Evolutionary conservation across 495 filamentous ascomycete genomes (phyloP).

Genomic region (Hypoxylon crocopeplum): DNA sequence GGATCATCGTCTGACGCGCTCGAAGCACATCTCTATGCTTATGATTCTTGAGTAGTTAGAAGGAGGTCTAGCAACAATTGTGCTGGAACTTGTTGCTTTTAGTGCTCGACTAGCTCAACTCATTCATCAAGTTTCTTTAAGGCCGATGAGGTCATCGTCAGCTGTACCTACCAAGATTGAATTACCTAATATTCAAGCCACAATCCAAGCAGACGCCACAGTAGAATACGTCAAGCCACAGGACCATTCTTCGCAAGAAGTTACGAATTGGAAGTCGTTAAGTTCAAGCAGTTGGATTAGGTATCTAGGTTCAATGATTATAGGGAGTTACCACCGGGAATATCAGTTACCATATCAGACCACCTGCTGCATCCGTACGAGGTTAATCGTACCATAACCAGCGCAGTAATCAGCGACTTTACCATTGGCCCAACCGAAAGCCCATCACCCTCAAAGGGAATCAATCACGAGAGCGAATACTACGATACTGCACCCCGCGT

Average conservation of each 20-base stretch:
- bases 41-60: background rate
- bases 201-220: slow-evolving; percentile 7
- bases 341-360: no score
- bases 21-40: slow-evolving; percentile 23
- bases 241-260: no score
- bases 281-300: no score
- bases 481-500: slow-evolving; percentile 25
- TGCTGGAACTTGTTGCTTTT: slow-evolving; percentile 6
- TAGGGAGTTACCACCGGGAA: no score
- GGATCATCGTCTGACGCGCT: slow-evolving; percentile 25
- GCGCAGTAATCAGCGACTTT: slow-evolving; percentile 10
- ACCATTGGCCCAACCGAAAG: slow-evolving; percentile 21
- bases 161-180: slow-evolving; percentile 15
- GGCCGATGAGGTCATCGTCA: slow-evolving; percentile 39
- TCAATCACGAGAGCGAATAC: slow-evolving; percentile 28
- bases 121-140: slow-evolving; percentile 10
- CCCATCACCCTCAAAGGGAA: slow-evolving; percentile 10
- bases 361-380: slow-evolving; percentile 5
- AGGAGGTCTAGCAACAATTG: background rate
- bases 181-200: slow-evolving; percentile 8
- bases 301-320: no score
- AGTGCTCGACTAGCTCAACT: slow-evolving; percentile 20
- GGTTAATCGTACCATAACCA: slow-evolving; percentile 17
- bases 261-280: no score
- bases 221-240: slow-evolving; percentile 7